Conservation (phyloP, 805 yeast species). For the Pichia californica region DNA sequence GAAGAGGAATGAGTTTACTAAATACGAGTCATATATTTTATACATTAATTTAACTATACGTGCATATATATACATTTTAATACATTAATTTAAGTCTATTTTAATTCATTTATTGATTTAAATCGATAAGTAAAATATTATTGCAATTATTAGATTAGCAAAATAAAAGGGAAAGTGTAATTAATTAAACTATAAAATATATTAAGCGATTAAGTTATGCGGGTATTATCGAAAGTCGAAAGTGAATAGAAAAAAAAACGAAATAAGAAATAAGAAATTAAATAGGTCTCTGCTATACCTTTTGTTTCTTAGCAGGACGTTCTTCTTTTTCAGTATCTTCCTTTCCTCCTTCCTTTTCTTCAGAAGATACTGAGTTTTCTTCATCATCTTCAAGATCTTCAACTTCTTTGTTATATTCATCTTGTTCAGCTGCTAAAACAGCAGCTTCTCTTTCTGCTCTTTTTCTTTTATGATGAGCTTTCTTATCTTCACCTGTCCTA, state of each 20-base stretch:
- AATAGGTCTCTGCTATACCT: slow-evolving; percentile 15
- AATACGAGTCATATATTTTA: too few relatives aligned
- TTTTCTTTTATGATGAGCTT: slow-evolving; percentile 46
- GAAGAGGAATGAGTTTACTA: slow-evolving; percentile 28
- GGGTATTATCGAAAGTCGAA: not conserved
- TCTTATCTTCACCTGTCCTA: slow-evolving; percentile 51
- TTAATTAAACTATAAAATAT: too few relatives aligned
- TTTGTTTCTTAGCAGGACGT: slow-evolving; percentile 16
- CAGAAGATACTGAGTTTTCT: too few relatives aligned
- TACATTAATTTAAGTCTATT: too few relatives aligned
- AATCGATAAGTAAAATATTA: not conserved
- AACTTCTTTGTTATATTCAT: slow-evolving; percentile 14
- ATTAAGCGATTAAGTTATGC: too few relatives aligned
- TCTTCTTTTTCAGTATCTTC: slow-evolving; percentile 21
- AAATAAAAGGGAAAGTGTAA: not conserved
- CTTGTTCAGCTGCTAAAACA: slow-evolving; percentile 22
- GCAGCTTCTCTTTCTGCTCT: slow-evolving; percentile 42
- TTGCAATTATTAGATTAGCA: not conserved
- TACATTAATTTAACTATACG: too few relatives aligned
- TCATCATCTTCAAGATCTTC: slow-evolving; percentile 18
- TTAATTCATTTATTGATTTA: too few relatives aligned
- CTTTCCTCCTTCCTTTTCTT: slow-evolving; percentile 22
- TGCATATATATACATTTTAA: too few relatives aligned
- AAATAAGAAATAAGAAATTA: not conserved
- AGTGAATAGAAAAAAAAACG: not conserved